These are phyloP conservation scores for Chaetomium sp. DNA, from an alignment of 2,329 filamentous ascomycete species.

Conservation along the genomic window DNA sequence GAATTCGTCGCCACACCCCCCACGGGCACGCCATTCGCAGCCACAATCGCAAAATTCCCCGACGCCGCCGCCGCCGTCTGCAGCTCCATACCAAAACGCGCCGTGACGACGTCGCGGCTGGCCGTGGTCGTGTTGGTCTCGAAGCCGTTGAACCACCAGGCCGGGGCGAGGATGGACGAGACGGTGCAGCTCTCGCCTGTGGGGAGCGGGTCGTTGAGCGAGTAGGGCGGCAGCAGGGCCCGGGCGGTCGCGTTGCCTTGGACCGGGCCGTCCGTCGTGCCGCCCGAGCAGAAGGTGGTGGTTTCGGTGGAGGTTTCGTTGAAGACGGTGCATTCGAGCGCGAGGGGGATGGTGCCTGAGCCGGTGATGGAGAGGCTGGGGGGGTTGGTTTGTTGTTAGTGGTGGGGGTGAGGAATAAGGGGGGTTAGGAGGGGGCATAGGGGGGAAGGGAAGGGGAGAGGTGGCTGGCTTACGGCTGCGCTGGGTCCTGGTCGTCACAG, in stretches of 20 bases:
- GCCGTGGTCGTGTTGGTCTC: constrained; percentile 18
- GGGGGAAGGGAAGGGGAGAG: not conserved
- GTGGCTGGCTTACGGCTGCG: constrained; percentile 28
- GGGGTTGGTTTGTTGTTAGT: not conserved
- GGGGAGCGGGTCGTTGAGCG: constrained; percentile 33
- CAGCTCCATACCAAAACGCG: constrained; percentile 32
- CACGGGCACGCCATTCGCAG: constrained; percentile 15
- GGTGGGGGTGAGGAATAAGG: too few relatives aligned
- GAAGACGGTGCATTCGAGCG: constrained; percentile 28
- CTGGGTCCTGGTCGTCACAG: constrained; percentile 33
- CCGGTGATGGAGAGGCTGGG: constrained; percentile 28
- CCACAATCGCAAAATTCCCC: constrained; percentile 19
- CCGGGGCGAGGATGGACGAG: constrained; percentile 32
- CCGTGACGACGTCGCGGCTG: not conserved
- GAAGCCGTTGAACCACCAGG: constrained; percentile 33
- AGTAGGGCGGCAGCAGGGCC: constrained; percentile 30
- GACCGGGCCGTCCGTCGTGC: constrained; percentile 23
- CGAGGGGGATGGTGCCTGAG: constrained; percentile 25
- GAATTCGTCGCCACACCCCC: constrained; percentile 10
- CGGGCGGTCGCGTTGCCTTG: constrained; percentile 20
- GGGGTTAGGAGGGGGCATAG: not conserved
- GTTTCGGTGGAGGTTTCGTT: constrained; percentile 8
- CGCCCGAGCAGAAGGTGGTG: constrained; percentile 31
- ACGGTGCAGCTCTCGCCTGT: constrained; percentile 33
- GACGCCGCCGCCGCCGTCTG: constrained; percentile 19